A percentile compares a stretch with the other conserved stretches of the same genome.
phyloP scores from a whole-genome alignment of 768 basidiomycete species.

The Trichaptum fuscoviolaceum region DNA sequence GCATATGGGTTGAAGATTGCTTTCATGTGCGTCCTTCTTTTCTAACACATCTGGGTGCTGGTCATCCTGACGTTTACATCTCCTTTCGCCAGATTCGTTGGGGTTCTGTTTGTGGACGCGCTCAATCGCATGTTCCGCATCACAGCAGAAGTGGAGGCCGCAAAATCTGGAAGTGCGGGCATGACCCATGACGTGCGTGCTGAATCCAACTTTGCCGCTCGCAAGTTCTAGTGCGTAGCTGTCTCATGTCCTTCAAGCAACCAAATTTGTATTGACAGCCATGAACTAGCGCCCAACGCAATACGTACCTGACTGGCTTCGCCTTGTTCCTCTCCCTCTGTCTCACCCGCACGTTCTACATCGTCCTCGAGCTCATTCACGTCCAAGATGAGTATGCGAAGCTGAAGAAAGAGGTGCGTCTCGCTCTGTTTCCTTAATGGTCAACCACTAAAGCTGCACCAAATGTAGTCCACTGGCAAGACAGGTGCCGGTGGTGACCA shows the following conservation, averaged over 20 bases:
- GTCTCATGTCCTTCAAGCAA: neutral
- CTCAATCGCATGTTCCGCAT: conserved; percentile 89
- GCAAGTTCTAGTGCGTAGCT: conserved; percentile 82
- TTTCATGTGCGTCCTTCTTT: conserved; percentile 63
- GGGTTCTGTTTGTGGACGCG: conserved; percentile 84
- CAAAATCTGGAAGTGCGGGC: conserved; percentile 48
- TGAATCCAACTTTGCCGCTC: conserved; percentile 85
- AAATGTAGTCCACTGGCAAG: conserved; percentile 27
- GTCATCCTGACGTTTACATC: conserved; percentile 1
- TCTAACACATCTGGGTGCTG: conserved; percentile 2
- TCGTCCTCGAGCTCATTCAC: conserved; percentile 87
- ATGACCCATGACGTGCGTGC: conserved; percentile 54
- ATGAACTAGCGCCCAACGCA: conserved; percentile 67
- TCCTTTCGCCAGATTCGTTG: conserved; percentile 57
- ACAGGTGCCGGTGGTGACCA: conserved; percentile 31
- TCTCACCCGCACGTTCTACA: conserved; percentile 87
- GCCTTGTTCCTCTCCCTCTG: conserved; percentile 95
- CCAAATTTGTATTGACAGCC: neutral
- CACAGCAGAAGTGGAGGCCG: conserved; percentile 62
- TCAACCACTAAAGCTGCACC: neutral
- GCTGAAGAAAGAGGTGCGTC: conserved; percentile 56
- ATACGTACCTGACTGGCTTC: conserved; percentile 89
- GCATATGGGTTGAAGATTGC: conserved; percentile 92
- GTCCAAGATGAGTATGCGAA: conserved; percentile 84
- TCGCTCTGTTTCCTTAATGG: neutral